These are phyloP conservation scores for Xanthoceras sorbifolium DNA, from an alignment of 345 rosid genomes.

Conservation along the genomic window DNA sequence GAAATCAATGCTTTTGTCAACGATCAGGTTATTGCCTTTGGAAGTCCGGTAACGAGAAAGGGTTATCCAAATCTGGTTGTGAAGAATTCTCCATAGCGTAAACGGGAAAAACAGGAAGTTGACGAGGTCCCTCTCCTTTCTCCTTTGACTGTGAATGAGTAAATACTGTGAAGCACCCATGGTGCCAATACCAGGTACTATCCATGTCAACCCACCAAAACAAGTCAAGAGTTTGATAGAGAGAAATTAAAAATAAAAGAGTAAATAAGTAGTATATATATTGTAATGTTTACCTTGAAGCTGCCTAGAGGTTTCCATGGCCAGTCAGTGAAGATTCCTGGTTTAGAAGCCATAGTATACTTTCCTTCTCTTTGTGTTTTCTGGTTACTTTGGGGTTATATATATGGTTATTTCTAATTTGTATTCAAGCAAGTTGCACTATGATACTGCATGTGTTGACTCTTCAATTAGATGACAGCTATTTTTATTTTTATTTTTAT, in stretches of 20 bases:
- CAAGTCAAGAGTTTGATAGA: neutral
- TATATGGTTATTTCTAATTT: neutral
- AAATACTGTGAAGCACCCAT: slow-evolving; percentile 43
- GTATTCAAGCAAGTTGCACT: too few species aligned
- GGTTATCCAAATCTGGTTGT: slow-evolving; percentile 56
- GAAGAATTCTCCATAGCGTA: slow-evolving; percentile 45
- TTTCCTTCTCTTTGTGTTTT: neutral
- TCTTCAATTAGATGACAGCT: too few species aligned
- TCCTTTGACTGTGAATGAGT: slow-evolving; percentile 23
- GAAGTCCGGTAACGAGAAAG: slow-evolving; percentile 51
- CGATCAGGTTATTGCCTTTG: slow-evolving; percentile 46
- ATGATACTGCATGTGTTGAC: too few species aligned
- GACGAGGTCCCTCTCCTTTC: slow-evolving; percentile 34
- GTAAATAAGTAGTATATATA: too few species aligned
- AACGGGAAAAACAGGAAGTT: slow-evolving; percentile 30
- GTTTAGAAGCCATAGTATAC: slow-evolving; percentile 27
- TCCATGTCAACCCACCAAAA: neutral
- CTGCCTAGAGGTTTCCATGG: slow-evolving; percentile 41
- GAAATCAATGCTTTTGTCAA: slow-evolving; percentile 61
- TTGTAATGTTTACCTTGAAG: slow-evolving; percentile 25
- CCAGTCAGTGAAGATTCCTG: slow-evolving; percentile 39
- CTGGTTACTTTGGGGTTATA: neutral
- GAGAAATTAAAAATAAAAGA: neutral
- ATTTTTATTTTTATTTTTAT: too few species aligned
- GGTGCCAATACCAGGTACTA: slow-evolving; percentile 57